Evolutionary conservation across 805 yeast genomes (phyloP).

Genomic region (Metschnikowia arizonensis): DNA sequence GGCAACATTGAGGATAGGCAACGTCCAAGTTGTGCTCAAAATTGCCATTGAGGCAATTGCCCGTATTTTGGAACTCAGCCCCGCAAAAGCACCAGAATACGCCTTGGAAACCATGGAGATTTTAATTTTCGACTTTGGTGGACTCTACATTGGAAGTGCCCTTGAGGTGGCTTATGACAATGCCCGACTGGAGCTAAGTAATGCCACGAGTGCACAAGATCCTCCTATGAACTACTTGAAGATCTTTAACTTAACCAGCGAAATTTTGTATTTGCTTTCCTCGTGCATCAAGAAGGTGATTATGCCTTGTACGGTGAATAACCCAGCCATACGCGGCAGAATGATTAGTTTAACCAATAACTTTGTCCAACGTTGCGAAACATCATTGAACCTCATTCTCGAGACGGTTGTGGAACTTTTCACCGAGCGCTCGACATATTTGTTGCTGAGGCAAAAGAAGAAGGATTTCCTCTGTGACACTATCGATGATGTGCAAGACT

Average conservation of each 20-base stretch:
- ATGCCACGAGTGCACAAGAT: conserved; percentile 20
- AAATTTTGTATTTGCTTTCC: conserved; percentile 61
- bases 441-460: conserved; percentile 62
- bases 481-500: conserved; percentile 44
- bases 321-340: conserved; percentile 53
- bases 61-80: conserved; percentile 68
- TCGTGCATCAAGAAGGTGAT: conserved; percentile 71
- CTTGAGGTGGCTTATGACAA: conserved; percentile 62
- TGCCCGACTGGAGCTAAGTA: conserved; percentile 33
- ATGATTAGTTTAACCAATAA: conserved; percentile 61
- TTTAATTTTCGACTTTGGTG: conserved; percentile 65
- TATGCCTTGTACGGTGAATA: conserved; percentile 64
- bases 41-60: conserved; percentile 72
- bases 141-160: conserved; percentile 68
- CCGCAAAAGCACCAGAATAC: conserved; percentile 56
- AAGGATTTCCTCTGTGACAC: conserved; percentile 58
- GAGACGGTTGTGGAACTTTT: conserved; percentile 53
- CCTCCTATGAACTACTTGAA: conserved; percentile 47
- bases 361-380: conserved; percentile 57
- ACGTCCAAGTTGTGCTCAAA: conserved; percentile 61
- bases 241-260: conserved; percentile 51
- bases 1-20: conserved; percentile 34
- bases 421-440: conserved; percentile 44
- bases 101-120: conserved; percentile 65
- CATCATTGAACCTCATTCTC: conserved; percentile 59